A percentile compares a stretch with the other conserved stretches of the same genome.
These are phyloP conservation scores for Magnolia sinica DNA, from an alignment of 164 flowering plant genomes.

Conservation along the genomic window DNA sequence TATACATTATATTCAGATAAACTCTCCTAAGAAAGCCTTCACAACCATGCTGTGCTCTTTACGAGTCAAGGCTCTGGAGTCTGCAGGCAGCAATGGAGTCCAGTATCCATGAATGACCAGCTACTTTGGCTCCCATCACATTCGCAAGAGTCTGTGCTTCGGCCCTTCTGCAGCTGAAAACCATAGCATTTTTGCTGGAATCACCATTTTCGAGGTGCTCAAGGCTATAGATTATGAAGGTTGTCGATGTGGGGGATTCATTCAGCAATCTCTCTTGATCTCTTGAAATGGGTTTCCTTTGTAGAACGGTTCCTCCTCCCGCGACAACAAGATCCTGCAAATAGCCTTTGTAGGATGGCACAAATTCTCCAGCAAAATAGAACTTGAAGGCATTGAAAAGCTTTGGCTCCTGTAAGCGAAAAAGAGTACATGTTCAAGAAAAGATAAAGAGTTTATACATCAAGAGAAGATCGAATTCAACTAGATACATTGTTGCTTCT, in stretches of 20 bases:
- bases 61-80: constrained; percentile 35
- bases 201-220: constrained; percentile 58
- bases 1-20: not conserved
- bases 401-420: constrained; percentile 68
- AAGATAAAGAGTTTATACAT: too few species aligned
- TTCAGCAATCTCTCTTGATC: constrained; percentile 18
- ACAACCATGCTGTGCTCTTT: not conserved
- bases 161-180: constrained; percentile 30
- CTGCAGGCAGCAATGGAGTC: constrained; percentile 80
- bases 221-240: constrained; percentile 61
- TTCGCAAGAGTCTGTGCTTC: constrained; percentile 64
- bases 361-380: constrained; percentile 67
- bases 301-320: constrained; percentile 78
- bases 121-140: constrained; percentile 52
- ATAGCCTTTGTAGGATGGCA: constrained; percentile 59
- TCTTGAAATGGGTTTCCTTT: constrained; percentile 62
- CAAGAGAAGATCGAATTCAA: too few species aligned
- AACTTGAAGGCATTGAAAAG: constrained; percentile 59
- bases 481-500: too few species aligned
- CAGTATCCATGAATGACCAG: constrained; percentile 67
- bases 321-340: constrained; percentile 71
- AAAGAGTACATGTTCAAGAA: not conserved
- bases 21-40: not conserved
- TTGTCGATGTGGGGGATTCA: constrained; percentile 24
- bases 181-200: constrained; percentile 22